Percentiles rank a stretch among this genome's conserved stretches.
Evolutionary conservation across 139 green algal genomes (phyloP).

Genomic region (Chlamydomonas sphaeroides): DNA sequence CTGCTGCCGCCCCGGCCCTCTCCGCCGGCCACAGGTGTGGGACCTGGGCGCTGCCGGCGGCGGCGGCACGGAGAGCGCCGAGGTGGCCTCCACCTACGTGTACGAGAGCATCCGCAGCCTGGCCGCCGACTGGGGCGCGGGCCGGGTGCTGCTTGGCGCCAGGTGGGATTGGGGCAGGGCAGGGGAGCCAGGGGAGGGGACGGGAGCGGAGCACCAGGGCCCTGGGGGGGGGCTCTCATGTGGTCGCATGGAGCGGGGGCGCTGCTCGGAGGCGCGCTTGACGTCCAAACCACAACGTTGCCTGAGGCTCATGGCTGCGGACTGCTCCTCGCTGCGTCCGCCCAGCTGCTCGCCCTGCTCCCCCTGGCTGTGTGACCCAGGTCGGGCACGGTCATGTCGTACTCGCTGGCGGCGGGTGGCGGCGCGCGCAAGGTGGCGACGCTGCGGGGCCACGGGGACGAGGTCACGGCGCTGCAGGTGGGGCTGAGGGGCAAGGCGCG

Average conservation of each 20-base stretch:
- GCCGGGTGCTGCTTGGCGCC: not conserved
- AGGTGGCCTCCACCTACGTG: slow-evolving; percentile 38
- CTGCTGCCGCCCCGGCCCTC: no score
- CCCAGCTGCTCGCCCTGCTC: no score
- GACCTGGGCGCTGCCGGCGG: slow-evolving; percentile 18
- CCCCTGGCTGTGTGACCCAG: no score
- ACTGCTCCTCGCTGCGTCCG: no score
- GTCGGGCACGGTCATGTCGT: slow-evolving; percentile 26
- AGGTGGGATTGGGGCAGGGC: not conserved
- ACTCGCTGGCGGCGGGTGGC: slow-evolving; percentile 6
- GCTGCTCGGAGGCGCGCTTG: no score
- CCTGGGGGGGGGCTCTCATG: not conserved
- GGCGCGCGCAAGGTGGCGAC: not conserved
- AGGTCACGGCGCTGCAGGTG: slow-evolving; percentile 25
- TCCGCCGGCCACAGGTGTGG: slow-evolving; percentile 46
- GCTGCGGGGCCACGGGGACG: slow-evolving; percentile 26
- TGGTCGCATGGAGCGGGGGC: not conserved
- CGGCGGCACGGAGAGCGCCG: not conserved
- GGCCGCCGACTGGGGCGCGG: slow-evolving; percentile 39
- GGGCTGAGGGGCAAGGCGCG: no score
- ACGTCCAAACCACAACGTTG: no score
- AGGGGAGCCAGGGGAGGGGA: not conserved
- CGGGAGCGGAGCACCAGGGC: not conserved
- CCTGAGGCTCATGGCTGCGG: no score
- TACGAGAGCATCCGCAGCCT: slow-evolving; percentile 46